These are phyloP conservation scores for Friedmanniomyces endolithicus DNA, from an alignment of 495 filamentous ascomycete genomes.

Conservation along the genomic window DNA sequence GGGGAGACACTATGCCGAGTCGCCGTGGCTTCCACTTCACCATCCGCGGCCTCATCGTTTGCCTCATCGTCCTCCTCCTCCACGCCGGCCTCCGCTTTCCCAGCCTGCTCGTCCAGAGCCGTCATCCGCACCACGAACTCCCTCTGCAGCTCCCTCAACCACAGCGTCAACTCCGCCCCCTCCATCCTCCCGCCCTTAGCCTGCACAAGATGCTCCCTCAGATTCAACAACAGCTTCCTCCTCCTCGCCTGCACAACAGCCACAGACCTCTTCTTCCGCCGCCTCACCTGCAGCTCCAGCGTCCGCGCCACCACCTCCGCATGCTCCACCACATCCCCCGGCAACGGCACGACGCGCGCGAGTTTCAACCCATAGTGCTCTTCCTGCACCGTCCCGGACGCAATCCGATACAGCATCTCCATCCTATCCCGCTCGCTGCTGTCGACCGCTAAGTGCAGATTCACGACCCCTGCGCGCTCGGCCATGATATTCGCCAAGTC, in stretches of 20 bases:
- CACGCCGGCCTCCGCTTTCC: slow-evolving; percentile 52
- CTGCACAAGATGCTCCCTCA: slow-evolving; percentile 65
- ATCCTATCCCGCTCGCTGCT: slow-evolving; percentile 38
- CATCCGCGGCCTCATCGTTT: neutral
- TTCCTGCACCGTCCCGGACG: slow-evolving; percentile 54
- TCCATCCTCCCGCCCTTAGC: slow-evolving; percentile 57
- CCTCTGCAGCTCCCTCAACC: slow-evolving; percentile 57
- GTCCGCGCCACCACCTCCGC: slow-evolving; percentile 52
- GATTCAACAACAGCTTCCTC: slow-evolving; percentile 57
- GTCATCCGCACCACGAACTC: slow-evolving; percentile 68
- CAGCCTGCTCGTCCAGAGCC: slow-evolving; percentile 38
- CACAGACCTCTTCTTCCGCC: slow-evolving; percentile 44
- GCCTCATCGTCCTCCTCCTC: slow-evolving; percentile 15
- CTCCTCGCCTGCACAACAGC: slow-evolving; percentile 45
- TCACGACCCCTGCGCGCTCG: slow-evolving; percentile 62
- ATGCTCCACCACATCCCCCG: slow-evolving; percentile 48
- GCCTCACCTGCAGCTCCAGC: slow-evolving; percentile 42
- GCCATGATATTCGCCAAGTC: slow-evolving; percentile 67
- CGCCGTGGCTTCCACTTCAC: neutral
- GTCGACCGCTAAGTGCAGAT: slow-evolving; percentile 68
- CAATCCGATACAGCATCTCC: slow-evolving; percentile 76
- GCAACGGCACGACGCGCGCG: slow-evolving; percentile 63
- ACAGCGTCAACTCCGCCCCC: slow-evolving; percentile 45
- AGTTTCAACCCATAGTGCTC: slow-evolving; percentile 70
- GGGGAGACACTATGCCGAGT: neutral